phyloP scores from a whole-genome alignment of 345 rosid genomes.

The Aethionema arabicum region DNA sequence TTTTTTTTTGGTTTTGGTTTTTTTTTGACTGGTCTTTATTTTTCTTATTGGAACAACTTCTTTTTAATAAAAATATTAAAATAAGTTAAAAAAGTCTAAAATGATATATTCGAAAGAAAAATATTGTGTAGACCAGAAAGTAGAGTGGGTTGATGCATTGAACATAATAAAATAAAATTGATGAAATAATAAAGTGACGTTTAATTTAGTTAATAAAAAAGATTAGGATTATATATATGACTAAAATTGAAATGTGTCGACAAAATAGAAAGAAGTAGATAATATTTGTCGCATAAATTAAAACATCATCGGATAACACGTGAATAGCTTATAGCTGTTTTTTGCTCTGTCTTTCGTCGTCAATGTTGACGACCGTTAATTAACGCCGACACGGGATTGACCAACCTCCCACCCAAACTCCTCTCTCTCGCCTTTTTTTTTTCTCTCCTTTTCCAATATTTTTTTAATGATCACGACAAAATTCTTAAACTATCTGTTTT shows the following conservation, averaged over 20 bases:
- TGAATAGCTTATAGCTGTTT: conserved; percentile 21
- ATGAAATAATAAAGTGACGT: too few relatives aligned
- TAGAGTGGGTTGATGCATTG: too few relatives aligned
- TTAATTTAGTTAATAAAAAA: too few relatives aligned
- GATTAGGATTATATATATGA: background rate
- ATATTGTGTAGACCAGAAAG: too few relatives aligned
- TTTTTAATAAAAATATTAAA: background rate
- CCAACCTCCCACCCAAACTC: conserved; percentile 9
- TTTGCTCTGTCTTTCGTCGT: conserved; percentile 22
- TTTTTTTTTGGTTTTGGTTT: background rate
- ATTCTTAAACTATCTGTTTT: too few relatives aligned
- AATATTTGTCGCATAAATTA: conserved; percentile 14
- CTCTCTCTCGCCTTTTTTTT: background rate
- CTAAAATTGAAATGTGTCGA: conserved; percentile 22
- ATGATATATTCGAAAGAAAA: background rate
- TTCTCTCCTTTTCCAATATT: background rate
- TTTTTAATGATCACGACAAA: too few relatives aligned
- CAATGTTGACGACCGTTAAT: conserved; percentile 28
- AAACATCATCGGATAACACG: conserved; percentile 35
- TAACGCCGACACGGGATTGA: conserved; percentile 31
- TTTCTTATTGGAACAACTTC: background rate
- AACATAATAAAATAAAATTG: background rate
- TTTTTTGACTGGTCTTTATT: conserved; percentile 13
- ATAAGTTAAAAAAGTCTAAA: too few relatives aligned
- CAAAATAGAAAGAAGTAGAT: conserved; percentile 25